Evolutionary conservation across 2,329 filamentous ascomycete genomes (phyloP).

Genomic region (Huntiella decipiens): DNA sequence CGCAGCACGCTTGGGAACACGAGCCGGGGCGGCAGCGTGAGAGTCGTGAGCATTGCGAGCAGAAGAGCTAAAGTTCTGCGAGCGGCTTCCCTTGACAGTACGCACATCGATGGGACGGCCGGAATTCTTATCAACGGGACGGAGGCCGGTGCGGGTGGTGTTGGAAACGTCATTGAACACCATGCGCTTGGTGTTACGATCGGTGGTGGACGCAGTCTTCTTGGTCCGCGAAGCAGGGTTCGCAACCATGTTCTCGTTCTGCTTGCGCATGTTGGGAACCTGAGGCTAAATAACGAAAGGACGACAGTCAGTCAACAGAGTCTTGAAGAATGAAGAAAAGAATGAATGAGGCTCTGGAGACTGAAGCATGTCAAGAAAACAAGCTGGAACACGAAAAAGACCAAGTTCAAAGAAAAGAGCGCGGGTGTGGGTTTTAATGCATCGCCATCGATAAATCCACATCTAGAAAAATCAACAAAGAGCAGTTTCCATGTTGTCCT

Average conservation of each 20-base stretch:
- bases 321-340: neutral
- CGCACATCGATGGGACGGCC: slow-evolving; percentile 21
- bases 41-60: slow-evolving; percentile 8
- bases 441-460: too few species aligned
- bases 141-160: slow-evolving; percentile 22
- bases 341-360: neutral
- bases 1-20: slow-evolving; percentile 1
- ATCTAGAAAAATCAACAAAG: too few species aligned
- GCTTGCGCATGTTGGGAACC: slow-evolving; percentile 28
- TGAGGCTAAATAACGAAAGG: slow-evolving; percentile 18
- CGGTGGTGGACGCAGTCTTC: slow-evolving; percentile 26
- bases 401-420: neutral
- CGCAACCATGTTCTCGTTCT: slow-evolving; percentile 49
- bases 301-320: neutral
- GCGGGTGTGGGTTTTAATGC: too few species aligned
- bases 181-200: slow-evolving; percentile 27
- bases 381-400: neutral
- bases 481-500: too few species aligned
- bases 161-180: slow-evolving; percentile 75
- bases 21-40: neutral
- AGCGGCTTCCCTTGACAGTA: slow-evolving; percentile 17
- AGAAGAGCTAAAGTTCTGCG: slow-evolving; percentile 10
- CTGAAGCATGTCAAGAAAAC: neutral
- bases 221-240: slow-evolving; percentile 31
- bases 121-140: slow-evolving; percentile 18